Conservation (phyloP, 495 filamentous ascomycete species). For the Mytilinidion resinicola region DNA sequence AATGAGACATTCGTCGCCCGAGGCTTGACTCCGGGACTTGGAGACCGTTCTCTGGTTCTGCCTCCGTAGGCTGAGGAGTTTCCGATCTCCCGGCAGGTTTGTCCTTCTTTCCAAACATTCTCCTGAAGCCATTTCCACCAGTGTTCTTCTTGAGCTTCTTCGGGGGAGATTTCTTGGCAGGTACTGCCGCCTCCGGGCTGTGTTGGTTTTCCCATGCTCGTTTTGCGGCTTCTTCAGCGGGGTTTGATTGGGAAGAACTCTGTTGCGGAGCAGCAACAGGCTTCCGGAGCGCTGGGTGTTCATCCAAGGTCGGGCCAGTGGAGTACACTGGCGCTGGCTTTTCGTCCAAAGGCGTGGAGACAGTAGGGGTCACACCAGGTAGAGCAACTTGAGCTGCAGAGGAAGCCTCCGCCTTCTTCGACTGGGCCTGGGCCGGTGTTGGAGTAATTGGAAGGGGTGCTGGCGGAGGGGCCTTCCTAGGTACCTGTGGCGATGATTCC, state of each 20-base stretch:
- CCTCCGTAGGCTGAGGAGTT: conserved; percentile 5
- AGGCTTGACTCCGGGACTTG: conserved; percentile 5
- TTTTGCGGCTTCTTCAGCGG: neutral
- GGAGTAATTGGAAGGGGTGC: conserved; percentile 17
- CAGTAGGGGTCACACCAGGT: conserved; percentile 1
- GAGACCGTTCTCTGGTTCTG: neutral
- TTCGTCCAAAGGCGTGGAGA: conserved; percentile 13
- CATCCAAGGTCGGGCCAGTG: conserved; percentile 17
- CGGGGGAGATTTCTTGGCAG: conserved; percentile 19
- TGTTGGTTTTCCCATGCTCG: neutral
- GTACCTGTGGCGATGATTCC: conserved; percentile 1
- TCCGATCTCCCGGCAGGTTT: conserved; percentile 8
- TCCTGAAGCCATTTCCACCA: conserved; percentile 47
- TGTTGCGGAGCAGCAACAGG: conserved; percentile 15
- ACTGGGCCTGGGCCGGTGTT: neutral
- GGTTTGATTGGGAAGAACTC: neutral
- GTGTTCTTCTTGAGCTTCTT: conserved; percentile 55
- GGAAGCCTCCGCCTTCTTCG: conserved; percentile 17
- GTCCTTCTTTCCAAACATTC: conserved; percentile 58
- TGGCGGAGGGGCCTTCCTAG: conserved; percentile 15
- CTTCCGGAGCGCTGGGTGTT: conserved; percentile 35
- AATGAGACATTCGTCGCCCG: conserved; percentile 22
- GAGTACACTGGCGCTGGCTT: conserved; percentile 20
- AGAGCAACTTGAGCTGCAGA: conserved; percentile 14
- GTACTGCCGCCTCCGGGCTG: neutral